phyloP scores from a whole-genome alignment of 2,329 filamentous ascomycete genomes.

The Macroventuria anomochaeta region DNA sequence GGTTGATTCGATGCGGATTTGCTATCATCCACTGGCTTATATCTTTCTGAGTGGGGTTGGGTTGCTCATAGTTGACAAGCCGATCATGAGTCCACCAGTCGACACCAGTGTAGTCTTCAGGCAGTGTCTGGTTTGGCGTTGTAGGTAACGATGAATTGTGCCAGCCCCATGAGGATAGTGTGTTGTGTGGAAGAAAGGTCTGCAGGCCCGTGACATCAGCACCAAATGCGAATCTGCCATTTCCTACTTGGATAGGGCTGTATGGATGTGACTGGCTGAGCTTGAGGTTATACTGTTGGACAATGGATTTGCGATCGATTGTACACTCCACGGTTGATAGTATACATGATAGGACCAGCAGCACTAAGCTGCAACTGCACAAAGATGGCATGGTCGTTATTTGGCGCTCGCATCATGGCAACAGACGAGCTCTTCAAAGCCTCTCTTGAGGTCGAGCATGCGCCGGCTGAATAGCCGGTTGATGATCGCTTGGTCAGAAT shows the following conservation, averaged over 20 bases:
- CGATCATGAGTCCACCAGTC: slow-evolving; percentile 55
- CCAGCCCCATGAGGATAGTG: slow-evolving; percentile 55
- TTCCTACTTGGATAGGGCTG: slow-evolving; percentile 61
- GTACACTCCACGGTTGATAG: slow-evolving; percentile 8
- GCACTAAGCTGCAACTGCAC: background rate
- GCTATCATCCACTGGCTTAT: slow-evolving; percentile 62
- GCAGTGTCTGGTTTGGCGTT: slow-evolving; percentile 43
- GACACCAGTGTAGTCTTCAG: slow-evolving; percentile 50
- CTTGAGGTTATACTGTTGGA: slow-evolving; percentile 54
- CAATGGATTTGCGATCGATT: slow-evolving; percentile 41
- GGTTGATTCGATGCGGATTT: slow-evolving; percentile 61
- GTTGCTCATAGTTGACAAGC: slow-evolving; percentile 54
- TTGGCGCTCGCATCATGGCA: background rate
- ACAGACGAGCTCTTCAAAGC: background rate
- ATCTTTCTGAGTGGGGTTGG: slow-evolving; percentile 49
- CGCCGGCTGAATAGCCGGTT: background rate
- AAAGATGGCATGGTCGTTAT: background rate
- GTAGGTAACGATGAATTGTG: slow-evolving; percentile 55
- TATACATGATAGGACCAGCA: background rate
- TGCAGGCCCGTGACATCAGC: slow-evolving; percentile 56
- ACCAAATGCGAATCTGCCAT: slow-evolving; percentile 58
- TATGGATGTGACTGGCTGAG: slow-evolving; percentile 57
- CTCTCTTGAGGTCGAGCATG: too few species aligned
- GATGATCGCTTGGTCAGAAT: background rate
- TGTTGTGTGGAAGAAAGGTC: slow-evolving; percentile 53